Evolutionary conservation across 2,329 filamentous ascomycete species (phyloP).

Genomic region (Aspergillus quadricinctus): DNA sequence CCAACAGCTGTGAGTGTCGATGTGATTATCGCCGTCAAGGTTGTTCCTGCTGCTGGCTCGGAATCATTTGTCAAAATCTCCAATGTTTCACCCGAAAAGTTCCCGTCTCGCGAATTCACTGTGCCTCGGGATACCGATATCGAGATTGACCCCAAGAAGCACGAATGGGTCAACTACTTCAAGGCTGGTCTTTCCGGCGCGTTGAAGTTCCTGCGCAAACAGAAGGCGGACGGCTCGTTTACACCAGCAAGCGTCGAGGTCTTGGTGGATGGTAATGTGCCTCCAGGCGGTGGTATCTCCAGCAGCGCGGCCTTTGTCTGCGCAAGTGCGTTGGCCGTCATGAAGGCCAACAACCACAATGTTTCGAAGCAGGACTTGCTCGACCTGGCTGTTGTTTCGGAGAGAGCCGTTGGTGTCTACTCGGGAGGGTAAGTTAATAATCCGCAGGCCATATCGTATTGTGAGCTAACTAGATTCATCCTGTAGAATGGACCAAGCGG

Average conservation of each 20-base stretch:
- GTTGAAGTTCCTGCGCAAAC: constrained; percentile 65
- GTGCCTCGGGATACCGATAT: constrained; percentile 60
- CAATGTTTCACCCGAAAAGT: constrained; percentile 73
- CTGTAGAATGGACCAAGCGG: constrained; percentile 88
- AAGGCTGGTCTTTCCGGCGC: constrained; percentile 84
- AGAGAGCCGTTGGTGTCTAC: constrained; percentile 92
- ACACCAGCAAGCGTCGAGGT: constrained; percentile 76
- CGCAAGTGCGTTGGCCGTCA: constrained; percentile 79
- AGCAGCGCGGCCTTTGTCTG: constrained; percentile 94
- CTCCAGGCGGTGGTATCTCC: constrained; percentile 84
- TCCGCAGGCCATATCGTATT: neutral
- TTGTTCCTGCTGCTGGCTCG: constrained; percentile 38
- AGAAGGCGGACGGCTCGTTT: constrained; percentile 59
- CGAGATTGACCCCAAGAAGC: constrained; percentile 77
- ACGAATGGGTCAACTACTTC: constrained; percentile 99
- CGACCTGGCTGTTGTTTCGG: constrained; percentile 89
- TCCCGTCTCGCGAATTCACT: constrained; percentile 69
- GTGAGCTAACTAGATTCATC: constrained; percentile 3
- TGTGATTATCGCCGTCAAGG: constrained; percentile 75
- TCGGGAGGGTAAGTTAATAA: constrained; percentile 69
- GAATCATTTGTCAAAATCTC: constrained; percentile 68
- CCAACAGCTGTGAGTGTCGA: constrained; percentile 95
- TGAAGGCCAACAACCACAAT: constrained; percentile 76
- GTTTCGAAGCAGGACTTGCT: constrained; percentile 90
- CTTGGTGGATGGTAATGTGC: constrained; percentile 85